Base-by-base conservation (phyloP, 345 rosid genomes). In the Gossypium raimondii region DNA sequence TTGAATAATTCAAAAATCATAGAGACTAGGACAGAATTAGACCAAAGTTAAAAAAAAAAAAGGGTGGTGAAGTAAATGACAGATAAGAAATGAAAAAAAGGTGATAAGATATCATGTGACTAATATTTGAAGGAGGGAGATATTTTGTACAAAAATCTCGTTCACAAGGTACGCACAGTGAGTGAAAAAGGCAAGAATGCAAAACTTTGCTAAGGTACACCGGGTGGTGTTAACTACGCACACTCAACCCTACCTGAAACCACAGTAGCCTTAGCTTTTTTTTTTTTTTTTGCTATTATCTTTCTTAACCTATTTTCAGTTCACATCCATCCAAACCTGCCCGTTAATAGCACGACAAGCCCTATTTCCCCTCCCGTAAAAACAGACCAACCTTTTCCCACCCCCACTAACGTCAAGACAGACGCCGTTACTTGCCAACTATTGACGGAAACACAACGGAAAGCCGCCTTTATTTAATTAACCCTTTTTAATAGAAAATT, bases 321-420 rank as follows among this genome's bases (percentile, higher is more conserved):
- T 79, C 77, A 45, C 81, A 63, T 73, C 86, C 84, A 78, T 82
- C 85, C 78, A 82, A 82, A 84, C 89, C 83, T 89, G 94, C 94
- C 86, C 80, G 94, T 88, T 86, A 74, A 83, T 81, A 81, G 90
- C 89, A 85, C 89, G 90, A 88, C 93, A 90, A 84, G 67, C 78
- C 14, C 86, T 86, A 80, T 70, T 88, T 84, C 4, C 18, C 82
- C 22, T 11, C 88, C 89, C 81, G 74, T 83, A 84, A 87, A 87
- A 88, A 84, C 88, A 82, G 82, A 84, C 86, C 88, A 86, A 65
- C 87, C 84, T 88, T 34, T 4, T 4, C 80, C 82, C 48, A 2
- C 48, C 48, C 48, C 80, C 81, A 72, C 76, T 74, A 74, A 84
- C 85, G 87, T 77, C 83, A 65, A 73, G 70, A 69, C 79, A 81